A percentile compares a stretch with the other conserved stretches of the same genome.
phyloP scores from a whole-genome alignment of 352 stramenopile genomes.

The Poterioochromonas sp. region DNA sequence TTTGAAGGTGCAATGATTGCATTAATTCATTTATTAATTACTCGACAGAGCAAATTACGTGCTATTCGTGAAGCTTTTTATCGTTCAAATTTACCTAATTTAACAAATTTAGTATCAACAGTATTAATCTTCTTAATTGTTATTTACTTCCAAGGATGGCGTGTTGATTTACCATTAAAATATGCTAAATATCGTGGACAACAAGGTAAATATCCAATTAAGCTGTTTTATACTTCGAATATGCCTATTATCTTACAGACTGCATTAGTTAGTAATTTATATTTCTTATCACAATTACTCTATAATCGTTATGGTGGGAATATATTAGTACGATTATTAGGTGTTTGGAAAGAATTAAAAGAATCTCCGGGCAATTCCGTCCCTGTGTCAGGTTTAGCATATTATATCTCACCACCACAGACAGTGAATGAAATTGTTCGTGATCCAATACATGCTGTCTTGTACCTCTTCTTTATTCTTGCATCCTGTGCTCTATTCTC shows the following conservation, averaged over 20 bases:
- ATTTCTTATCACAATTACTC: conserved; percentile 98
- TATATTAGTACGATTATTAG: conserved; percentile 60
- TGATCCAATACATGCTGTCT: conserved; percentile 94
- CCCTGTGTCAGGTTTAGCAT: conserved; percentile 70
- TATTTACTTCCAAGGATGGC: conserved; percentile 99
- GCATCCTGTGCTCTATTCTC: conserved; percentile 96
- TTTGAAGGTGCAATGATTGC: conserved; percentile 99
- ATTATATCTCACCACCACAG: conserved; percentile 82
- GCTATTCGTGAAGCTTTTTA: conserved; percentile 96
- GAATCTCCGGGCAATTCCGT: conserved; percentile 60
- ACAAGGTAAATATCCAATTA: conserved; percentile 98
- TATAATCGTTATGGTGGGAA: conserved; percentile 97
- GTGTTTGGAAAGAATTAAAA: conserved; percentile 34
- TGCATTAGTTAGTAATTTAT: conserved; percentile 95
- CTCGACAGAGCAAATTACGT: conserved; percentile 86
- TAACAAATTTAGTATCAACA: conserved; percentile 96
- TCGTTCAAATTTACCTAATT: conserved; percentile 96
- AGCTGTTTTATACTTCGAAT: conserved; percentile 99
- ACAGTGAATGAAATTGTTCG: conserved; percentile 91
- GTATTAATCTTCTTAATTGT: conserved; percentile 97
- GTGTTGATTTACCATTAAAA: conserved; percentile 86
- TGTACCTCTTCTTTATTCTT: conserved; percentile 98
- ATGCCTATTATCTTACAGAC: conserved; percentile 99
- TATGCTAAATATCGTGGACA: conserved; percentile 97
- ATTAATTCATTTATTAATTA: conserved; percentile 97